Evolutionary conservation across 176 grass and related monocot species (phyloP), one percentile per base, ranked within the genome.

Genomic region (Coix lacrymajobi): DNA sequence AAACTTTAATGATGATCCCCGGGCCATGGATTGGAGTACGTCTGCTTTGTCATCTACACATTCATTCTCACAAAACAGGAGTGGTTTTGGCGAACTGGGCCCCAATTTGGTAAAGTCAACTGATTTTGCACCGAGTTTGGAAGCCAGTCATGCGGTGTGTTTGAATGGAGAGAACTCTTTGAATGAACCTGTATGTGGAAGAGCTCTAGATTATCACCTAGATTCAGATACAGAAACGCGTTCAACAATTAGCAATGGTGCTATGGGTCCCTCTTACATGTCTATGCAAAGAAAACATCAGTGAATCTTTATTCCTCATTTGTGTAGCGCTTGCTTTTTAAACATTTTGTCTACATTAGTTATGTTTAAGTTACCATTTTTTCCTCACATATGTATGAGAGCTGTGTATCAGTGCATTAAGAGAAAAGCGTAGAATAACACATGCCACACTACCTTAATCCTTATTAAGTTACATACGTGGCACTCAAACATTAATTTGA

Each of bases 91-190:
- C 12, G 28, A 70, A 33, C 61, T 36, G 31, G 43, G 77, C 44
- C 45, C 17, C 8, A 66, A 81, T 79, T 78, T 78, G 80, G 29
- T 83, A 14, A 78, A 56, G 20, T 62, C 76, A 19, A 64, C 57
- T 43, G 28, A 66, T 43, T 75, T 19, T 71, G 25, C 62, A 77
- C 73, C 41, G 64, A 74, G n/a, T 78, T 70, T 62, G 54, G 66
- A 92, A 79, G 75, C 72, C 48, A 37, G 78, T 84, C 69, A 12
- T 87, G 61, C 63, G n/a, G 62, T 69, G 12, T 52, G 10, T 90
- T 76, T 62, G 52, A 85, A 85, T 64, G 74, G 64, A 65, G 81
- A 63, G 61, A 65, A 37, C 30, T 73, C 66, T 67, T 85, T 20
- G 32, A 79, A 79, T 73, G 75, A 86, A 70, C 44, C 80, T 74